Evolutionary conservation across 225 moss, liverwort and hornwort genomes (phyloP), one percentile per base, ranked within the genome.

Genomic region (Physcomitrium patens): DNA sequence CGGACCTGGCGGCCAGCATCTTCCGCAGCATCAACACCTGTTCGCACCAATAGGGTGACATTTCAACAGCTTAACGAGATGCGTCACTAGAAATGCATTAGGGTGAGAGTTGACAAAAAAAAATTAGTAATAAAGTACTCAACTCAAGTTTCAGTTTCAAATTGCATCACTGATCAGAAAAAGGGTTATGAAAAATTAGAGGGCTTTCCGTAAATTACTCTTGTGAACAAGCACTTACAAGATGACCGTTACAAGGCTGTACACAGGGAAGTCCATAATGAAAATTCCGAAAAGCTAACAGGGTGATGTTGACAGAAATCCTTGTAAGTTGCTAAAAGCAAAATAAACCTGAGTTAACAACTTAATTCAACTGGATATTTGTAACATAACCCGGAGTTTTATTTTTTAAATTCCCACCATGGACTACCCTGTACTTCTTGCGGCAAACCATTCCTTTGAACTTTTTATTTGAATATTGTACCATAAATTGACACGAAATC

Each of bases 11-110:
- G 31, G 69, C 69, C 49, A 80, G 79, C 68, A 68, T 74, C 73
- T 77, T 84, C 84, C 62, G 69, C 77, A 80, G 73, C 69, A 69
- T 59, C 23, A 27, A 51, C 66, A 84, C 77, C 84, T 80, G 70
- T 69, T 51, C 65, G 46, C 64, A 56, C 56, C 10, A 69, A 69
- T 57, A 55, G 9, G 37, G 64, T 79, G 10, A 79, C 49, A 55
- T 31, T 50, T 45, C 44, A 19, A 59, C 8, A 66, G 12, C 19
- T 46, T 50, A 42, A 43, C 17, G 51, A 59, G 10, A 37, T 22
- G 14, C 11, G 43, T 47, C 23, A 27, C 41, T 23, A 7, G 5
- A 2, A 37, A 37, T 37, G 31, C 31, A 37, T 4, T 37, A 37
- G 5, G 31, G 31, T 37, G 2, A 37, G 31, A 37, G 31, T 37